These are phyloP conservation scores for Xylaria sp. DNA, from an alignment of 2,329 filamentous ascomycete species.

Conservation along the genomic window DNA sequence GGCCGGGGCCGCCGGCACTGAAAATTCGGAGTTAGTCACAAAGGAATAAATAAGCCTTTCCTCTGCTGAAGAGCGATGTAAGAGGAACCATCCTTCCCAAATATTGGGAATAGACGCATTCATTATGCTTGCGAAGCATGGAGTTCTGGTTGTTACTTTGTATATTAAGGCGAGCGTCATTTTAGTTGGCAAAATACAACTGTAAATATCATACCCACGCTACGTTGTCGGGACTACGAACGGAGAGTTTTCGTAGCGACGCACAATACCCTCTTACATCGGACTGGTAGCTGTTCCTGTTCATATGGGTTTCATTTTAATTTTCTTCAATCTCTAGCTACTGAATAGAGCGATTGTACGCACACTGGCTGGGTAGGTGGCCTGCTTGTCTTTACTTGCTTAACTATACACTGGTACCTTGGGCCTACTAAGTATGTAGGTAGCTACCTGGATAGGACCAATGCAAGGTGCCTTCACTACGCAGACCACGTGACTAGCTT, in stretches of 20 bases:
- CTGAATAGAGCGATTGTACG: no score
- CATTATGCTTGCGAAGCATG: slow-evolving; percentile 17
- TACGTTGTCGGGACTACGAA: background rate
- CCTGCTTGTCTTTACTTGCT: no score
- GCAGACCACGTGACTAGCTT: slow-evolving; percentile 22
- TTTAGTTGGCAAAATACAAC: slow-evolving; percentile 8
- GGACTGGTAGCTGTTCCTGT: no score
- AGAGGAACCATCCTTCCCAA: background rate
- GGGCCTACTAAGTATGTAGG: background rate
- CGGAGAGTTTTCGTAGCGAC: background rate
- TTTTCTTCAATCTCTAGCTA: no score
- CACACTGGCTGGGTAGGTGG: no score
- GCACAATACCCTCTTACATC: no score
- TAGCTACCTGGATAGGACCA: background rate
- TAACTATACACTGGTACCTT: no score
- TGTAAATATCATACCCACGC: slow-evolving; percentile 15
- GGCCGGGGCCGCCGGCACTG: slow-evolving; percentile 44
- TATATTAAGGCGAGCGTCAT: slow-evolving; percentile 22
- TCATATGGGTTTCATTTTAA: no score
- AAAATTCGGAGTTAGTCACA: slow-evolving; percentile 48
- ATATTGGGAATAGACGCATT: background rate
- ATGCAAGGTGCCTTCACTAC: background rate
- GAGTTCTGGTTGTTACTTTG: slow-evolving; percentile 30
- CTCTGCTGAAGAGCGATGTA: background rate
- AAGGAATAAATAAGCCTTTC: slow-evolving; percentile 41